Conservation (phyloP, 371 early-diverging fungal genomes). For the Funneliformis caledonium region DNA sequence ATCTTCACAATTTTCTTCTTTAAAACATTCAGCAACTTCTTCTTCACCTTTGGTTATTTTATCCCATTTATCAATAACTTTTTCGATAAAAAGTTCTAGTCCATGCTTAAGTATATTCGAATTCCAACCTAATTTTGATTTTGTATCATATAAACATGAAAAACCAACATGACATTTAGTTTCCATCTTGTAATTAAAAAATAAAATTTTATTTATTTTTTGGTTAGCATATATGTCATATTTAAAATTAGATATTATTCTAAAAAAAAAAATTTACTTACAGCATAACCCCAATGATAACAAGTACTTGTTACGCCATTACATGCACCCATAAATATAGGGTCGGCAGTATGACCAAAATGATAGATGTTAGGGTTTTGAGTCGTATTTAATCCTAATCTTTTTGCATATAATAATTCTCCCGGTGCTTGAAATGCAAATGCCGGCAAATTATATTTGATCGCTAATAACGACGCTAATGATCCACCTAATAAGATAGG, state of each 20-base stretch:
- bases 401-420: slow-evolving; percentile 76
- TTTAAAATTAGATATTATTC: slow-evolving; percentile 2
- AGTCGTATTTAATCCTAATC: slow-evolving; percentile 76
- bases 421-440: slow-evolving; percentile 92
- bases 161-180: slow-evolving; percentile 65
- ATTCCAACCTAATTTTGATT: slow-evolving; percentile 69
- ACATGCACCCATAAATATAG: slow-evolving; percentile 91
- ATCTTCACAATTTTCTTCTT: slow-evolving; percentile 4
- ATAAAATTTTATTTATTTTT: neutral
- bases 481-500: slow-evolving; percentile 70
- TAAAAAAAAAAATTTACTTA: slow-evolving; percentile 64
- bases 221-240: slow-evolving; percentile 49
- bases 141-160: slow-evolving; percentile 74
- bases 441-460: slow-evolving; percentile 85
- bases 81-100: slow-evolving; percentile 78
- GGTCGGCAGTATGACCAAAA: slow-evolving; percentile 92
- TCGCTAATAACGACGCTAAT: slow-evolving; percentile 79
- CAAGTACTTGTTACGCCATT: slow-evolving; percentile 55
- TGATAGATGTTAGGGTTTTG: slow-evolving; percentile 83
- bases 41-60: slow-evolving; percentile 50
- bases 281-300: slow-evolving; percentile 90
- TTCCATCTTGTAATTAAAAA: slow-evolving; percentile 19
- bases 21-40: neutral
- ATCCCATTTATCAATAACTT: slow-evolving; percentile 67
- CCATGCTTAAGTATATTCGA: slow-evolving; percentile 81